Evolutionary conservation across 129 eudicot genomes (phyloP).

Genomic region (Tanacetum coccineum): DNA sequence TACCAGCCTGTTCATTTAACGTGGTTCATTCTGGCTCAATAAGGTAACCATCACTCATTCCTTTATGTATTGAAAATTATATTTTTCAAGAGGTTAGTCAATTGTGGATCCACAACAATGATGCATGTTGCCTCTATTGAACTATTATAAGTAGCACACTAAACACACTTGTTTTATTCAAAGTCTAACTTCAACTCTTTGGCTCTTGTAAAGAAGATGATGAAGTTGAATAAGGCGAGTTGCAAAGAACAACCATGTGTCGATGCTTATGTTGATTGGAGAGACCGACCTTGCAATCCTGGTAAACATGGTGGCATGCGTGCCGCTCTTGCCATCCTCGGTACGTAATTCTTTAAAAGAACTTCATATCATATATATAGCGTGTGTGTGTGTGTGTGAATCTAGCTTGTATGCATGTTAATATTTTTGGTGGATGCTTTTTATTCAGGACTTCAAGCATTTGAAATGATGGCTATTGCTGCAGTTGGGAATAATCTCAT

Average conservation of each 20-base stretch:
- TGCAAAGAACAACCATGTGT: constrained; percentile 15
- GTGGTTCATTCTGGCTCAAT: constrained; percentile 36
- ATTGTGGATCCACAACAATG: constrained; percentile 35
- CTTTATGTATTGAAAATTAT: constrained; percentile 23
- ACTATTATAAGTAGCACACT: constrained; percentile 31
- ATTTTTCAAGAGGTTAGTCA: constrained; percentile 22
- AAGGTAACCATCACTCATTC: constrained; percentile 26
- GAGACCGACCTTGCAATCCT: constrained; percentile 69
- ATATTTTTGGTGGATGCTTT: constrained; percentile 8
- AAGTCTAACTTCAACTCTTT: neutral
- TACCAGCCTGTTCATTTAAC: constrained; percentile 30
- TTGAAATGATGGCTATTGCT: constrained; percentile 90
- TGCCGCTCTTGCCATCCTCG: constrained; percentile 66
- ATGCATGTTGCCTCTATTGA: constrained; percentile 18
- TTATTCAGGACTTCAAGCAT: constrained; percentile 63
- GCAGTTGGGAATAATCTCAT: constrained; percentile 83
- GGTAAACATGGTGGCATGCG: constrained; percentile 72
- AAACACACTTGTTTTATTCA: constrained; percentile 22
- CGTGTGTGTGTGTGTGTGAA: too few species aligned
- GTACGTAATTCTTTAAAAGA: constrained; percentile 26
- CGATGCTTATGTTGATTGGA: constrained; percentile 58
- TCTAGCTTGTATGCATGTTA: neutral
- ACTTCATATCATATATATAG: neutral
- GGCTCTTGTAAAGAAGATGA: constrained; percentile 15
- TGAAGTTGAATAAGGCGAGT: constrained; percentile 33